Evolutionary conservation across 2,329 filamentous ascomycete species (phyloP).

Genomic region (Colletotrichum sp.): DNA sequence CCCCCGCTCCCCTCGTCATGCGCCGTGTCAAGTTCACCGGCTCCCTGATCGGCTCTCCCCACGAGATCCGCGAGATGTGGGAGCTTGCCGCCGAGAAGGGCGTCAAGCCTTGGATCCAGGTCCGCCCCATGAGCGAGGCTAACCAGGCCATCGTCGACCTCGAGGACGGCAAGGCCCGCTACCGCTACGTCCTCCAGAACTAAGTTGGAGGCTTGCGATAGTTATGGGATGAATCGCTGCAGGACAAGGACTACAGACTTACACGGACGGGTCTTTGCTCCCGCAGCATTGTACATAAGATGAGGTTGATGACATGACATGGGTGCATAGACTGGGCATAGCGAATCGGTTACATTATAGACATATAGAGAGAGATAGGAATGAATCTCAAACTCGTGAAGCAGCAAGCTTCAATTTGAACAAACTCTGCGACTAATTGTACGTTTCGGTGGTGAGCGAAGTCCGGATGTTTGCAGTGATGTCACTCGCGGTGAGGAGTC

Average conservation of each 20-base stretch:
- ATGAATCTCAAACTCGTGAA: neutral
- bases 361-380: constrained; percentile 1
- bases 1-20: constrained; percentile 59
- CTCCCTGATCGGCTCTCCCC: constrained; percentile 51
- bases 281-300: neutral
- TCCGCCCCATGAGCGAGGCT: constrained; percentile 57
- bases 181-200: constrained; percentile 51
- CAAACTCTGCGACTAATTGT: neutral
- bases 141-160: constrained; percentile 61
- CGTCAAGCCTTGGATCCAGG: constrained; percentile 62
- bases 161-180: constrained; percentile 56
- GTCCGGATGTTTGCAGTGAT: neutral
- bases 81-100: constrained; percentile 60
- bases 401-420: neutral
- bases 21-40: constrained; percentile 59
- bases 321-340: constrained; percentile 8
- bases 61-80: constrained; percentile 65
- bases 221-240: neutral
- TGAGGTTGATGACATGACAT: constrained; percentile 12
- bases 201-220: constrained; percentile 25
- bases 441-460: neutral
- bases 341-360: constrained; percentile 17
- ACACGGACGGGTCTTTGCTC: neutral
- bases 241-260: neutral
- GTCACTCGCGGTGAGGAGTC: neutral